A percentile compares a stretch with the other conserved stretches of the same genome.
phyloP scores from a whole-genome alignment of 1,284 basidiomycete species.

The Vanrija humicola region DNA sequence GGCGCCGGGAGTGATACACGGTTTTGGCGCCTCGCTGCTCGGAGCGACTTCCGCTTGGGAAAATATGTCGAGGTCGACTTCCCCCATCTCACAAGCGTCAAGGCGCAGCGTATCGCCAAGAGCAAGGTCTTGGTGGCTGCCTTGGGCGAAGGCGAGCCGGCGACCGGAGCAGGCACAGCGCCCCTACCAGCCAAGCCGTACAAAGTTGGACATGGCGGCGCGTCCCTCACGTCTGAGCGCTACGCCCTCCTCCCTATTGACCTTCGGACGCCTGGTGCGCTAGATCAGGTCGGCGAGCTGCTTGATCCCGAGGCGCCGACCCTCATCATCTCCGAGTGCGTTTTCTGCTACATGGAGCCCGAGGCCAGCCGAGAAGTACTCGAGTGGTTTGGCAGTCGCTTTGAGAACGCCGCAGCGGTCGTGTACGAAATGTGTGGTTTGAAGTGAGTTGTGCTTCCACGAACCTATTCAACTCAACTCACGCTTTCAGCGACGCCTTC shows the following conservation, averaged over 20 bases:
- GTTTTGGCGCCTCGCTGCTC: conserved; percentile 82
- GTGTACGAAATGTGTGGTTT: conserved; percentile 90
- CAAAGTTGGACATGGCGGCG: conserved; percentile 59
- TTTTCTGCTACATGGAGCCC: conserved; percentile 80
- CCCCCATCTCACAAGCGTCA: conserved; percentile 72
- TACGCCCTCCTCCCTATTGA: conserved; percentile 76
- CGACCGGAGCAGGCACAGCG: background rate
- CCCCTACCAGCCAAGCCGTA: conserved; percentile 17
- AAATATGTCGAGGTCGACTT: conserved; percentile 88
- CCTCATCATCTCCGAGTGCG: conserved; percentile 83
- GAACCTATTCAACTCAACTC: background rate
- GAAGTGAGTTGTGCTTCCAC: conserved; percentile 46
- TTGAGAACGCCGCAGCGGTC: conserved; percentile 50
- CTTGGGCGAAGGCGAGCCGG: background rate
- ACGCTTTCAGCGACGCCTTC: conserved; percentile 60
- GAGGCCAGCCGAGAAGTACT: conserved; percentile 60
- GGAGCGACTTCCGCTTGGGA: conserved; percentile 37
- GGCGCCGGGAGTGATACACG: conserved; percentile 91
- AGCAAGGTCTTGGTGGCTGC: background rate
- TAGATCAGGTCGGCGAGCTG: background rate
- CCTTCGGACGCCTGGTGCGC: conserved; percentile 55
- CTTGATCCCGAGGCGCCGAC: conserved; percentile 70
- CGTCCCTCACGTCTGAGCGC: conserved; percentile 58
- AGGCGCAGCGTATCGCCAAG: conserved; percentile 69
- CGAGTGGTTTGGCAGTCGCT: conserved; percentile 66